Percentiles rank a stretch among this genome's conserved stretches.
Evolutionary conservation across 306 rosid species (phyloP).

Genomic region (Vigna reflexopilosa): DNA sequence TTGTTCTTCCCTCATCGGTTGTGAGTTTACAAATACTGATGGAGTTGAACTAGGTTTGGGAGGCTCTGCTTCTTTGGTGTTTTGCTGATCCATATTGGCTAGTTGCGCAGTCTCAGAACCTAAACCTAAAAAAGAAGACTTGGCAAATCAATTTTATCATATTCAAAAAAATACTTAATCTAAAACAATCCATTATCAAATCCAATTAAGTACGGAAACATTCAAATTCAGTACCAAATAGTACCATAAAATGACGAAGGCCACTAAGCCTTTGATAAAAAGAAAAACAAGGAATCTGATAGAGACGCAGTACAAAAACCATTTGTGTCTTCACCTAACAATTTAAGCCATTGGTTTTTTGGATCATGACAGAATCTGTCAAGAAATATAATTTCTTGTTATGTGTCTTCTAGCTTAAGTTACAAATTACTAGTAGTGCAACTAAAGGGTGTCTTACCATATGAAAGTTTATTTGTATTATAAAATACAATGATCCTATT

Average conservation of each 20-base stretch:
- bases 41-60: constrained; percentile 57
- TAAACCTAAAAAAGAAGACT: constrained; percentile 37
- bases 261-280: background rate
- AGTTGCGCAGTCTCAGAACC: constrained; percentile 53
- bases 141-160: constrained; percentile 21
- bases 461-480: constrained; percentile 12
- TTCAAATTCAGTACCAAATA: constrained; percentile 31
- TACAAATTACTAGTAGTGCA: background rate
- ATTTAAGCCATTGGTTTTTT: background rate
- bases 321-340: constrained; percentile 3
- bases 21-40: constrained; percentile 81
- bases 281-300: constrained; percentile 34
- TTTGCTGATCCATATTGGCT: constrained; percentile 57
- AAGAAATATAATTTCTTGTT: background rate
- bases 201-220: constrained; percentile 27
- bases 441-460: background rate
- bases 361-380: background rate
- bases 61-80: constrained; percentile 64
- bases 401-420: background rate
- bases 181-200: constrained; percentile 9
- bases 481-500: background rate
- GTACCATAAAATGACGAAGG: constrained; percentile 14
- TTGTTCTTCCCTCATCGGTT: constrained; percentile 94
- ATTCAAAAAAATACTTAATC: constrained; percentile 21
- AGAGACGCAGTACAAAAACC: background rate